A percentile compares a stretch with the other conserved stretches of the same genome.
Evolutionary conservation across 441 rosid species (phyloP).

Genomic region (Flueggea neowawraea): DNA sequence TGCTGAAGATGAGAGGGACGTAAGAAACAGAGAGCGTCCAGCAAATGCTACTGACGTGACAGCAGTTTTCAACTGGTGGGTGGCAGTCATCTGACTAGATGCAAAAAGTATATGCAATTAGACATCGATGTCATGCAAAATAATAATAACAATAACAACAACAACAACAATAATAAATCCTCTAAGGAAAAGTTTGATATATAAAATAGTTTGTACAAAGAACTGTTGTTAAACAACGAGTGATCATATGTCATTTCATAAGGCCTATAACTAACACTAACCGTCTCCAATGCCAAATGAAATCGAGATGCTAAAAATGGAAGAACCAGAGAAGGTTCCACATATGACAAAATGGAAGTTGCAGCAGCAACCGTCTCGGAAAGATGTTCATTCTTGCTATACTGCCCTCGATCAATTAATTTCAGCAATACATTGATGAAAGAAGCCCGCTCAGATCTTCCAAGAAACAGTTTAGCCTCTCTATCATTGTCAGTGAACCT

Average conservation of each 20-base stretch:
- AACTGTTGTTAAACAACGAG: no score
- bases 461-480: conserved; percentile 46
- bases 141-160: not conserved
- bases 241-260: no score
- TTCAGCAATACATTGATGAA: conserved; percentile 78
- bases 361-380: conserved; percentile 99
- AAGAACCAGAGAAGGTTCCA: conserved; percentile 97
- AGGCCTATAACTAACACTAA: conserved; percentile 42
- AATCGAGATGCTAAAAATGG: conserved; percentile 93
- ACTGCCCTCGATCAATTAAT: conserved; percentile 98
- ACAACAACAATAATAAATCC: not conserved
- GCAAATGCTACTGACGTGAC: conserved; percentile 98
- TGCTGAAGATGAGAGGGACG: conserved; percentile 54
- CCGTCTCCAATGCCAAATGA: conserved; percentile 99
- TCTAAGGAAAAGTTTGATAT: not conserved
- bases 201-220: conserved; percentile 1
- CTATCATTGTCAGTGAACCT: conserved; percentile 47
- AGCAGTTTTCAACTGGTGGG: conserved; percentile 99
- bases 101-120: conserved; percentile 24
- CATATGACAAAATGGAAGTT: conserved; percentile 90
- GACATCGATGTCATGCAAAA: not conserved
- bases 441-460: conserved; percentile 68
- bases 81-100: conserved; percentile 97
- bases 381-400: conserved; percentile 98
- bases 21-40: conserved; percentile 86